A percentile compares a stretch with the other conserved stretches of the same genome.
phyloP scores from a whole-genome alignment of 2,329 filamentous ascomycete genomes.

The Fusarium oligoseptatum region DNA sequence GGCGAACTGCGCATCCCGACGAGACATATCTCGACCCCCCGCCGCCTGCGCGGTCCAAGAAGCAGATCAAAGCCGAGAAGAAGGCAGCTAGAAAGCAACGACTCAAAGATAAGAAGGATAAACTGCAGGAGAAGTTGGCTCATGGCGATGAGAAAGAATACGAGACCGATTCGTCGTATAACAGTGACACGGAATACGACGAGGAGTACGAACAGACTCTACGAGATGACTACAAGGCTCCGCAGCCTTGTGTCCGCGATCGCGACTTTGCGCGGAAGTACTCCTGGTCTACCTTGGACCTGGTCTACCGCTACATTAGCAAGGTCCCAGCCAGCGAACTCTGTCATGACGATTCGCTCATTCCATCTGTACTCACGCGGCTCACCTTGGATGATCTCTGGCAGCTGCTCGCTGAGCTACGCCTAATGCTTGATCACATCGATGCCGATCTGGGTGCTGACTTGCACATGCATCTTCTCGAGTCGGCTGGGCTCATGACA shows the following conservation, averaged over 20 bases:
- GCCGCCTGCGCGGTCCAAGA: conserved; percentile 29
- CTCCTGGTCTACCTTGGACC: conserved; percentile 37
- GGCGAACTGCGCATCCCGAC: conserved; percentile 41
- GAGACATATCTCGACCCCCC: conserved; percentile 47
- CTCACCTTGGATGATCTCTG: conserved; percentile 45
- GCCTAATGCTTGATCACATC: conserved; percentile 43
- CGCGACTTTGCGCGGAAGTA: conserved; percentile 49
- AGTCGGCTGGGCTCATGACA: conserved; percentile 42
- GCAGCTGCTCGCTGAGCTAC: conserved; percentile 45
- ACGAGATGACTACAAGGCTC: conserved; percentile 32
- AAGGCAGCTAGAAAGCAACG: conserved; percentile 20
- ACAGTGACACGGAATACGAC: conserved; percentile 40
- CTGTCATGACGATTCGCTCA: conserved; percentile 13
- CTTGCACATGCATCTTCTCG: conserved; percentile 42
- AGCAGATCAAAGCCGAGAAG: conserved; percentile 31
- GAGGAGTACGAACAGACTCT: conserved; percentile 37
- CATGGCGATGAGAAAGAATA: neutral
- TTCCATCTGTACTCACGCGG: conserved; percentile 30
- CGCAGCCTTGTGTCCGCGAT: conserved; percentile 37
- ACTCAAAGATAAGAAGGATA: conserved; percentile 16
- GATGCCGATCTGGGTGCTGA: conserved; percentile 45
- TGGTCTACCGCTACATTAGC: conserved; percentile 41
- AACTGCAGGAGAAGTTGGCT: neutral
- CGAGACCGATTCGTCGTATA: conserved; percentile 28
- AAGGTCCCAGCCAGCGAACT: conserved; percentile 22